Evolutionary conservation across 108 stramenopile species (phyloP).

Genomic region (Cyclotella atomus): DNA sequence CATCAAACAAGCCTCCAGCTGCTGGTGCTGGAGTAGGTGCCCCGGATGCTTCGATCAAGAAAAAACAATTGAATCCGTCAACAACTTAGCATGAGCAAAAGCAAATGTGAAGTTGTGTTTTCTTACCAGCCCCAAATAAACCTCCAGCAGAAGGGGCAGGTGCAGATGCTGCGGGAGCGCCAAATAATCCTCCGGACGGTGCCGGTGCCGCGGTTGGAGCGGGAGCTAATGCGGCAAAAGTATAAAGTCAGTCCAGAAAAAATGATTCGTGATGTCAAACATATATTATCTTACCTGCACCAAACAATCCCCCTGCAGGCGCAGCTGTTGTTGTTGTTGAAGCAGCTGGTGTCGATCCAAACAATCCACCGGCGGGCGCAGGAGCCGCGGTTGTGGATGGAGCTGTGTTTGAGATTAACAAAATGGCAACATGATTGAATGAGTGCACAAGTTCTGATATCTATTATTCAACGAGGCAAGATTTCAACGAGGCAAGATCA

Average conservation of each 20-base stretch:
- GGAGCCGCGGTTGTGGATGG: background rate
- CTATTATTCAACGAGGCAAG: too few relatives aligned
- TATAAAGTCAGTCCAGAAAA: background rate
- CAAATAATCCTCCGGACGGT: background rate
- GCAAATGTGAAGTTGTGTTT: too few relatives aligned
- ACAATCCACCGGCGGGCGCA: background rate
- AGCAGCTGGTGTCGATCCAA: background rate
- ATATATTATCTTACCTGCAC: background rate
- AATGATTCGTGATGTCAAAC: background rate
- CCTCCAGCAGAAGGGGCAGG: too few relatives aligned
- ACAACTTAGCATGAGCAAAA: too few relatives aligned
- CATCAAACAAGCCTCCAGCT: slow-evolving; percentile 4
- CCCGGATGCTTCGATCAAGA: too few relatives aligned
- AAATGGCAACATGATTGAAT: too few relatives aligned
- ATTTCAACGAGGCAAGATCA: too few relatives aligned
- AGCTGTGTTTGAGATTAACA: too few relatives aligned
- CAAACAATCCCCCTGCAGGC: background rate
- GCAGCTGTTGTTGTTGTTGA: background rate
- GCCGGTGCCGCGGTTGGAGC: background rate
- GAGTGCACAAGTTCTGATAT: too few relatives aligned
- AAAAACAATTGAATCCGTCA: too few relatives aligned
- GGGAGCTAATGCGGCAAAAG: background rate
- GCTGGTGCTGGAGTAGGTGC: background rate
- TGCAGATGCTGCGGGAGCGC: too few relatives aligned
- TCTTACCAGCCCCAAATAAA: too few relatives aligned